Evolutionary conservation across 176 grass and related monocot genomes (phyloP).

Genomic region (Dactylis glomerata): DNA sequence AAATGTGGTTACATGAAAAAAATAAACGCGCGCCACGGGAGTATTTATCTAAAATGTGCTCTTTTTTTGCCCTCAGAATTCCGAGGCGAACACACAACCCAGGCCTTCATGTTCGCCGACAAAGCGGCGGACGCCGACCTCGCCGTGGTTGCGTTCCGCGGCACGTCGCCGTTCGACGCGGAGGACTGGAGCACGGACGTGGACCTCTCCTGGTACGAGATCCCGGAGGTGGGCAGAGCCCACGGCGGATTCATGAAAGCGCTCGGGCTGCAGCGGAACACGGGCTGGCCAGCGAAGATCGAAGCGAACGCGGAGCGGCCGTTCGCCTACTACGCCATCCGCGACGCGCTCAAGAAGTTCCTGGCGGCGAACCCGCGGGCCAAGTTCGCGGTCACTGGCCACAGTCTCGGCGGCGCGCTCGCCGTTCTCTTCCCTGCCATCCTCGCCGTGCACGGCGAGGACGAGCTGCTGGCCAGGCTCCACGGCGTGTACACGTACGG

Average conservation of each 20-base stretch:
- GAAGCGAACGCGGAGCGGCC: neutral
- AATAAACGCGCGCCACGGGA: neutral
- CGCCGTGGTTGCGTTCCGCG: slow-evolving; percentile 57
- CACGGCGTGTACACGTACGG: slow-evolving; percentile 77
- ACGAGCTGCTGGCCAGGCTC: slow-evolving; percentile 29
- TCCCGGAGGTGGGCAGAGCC: slow-evolving; percentile 45
- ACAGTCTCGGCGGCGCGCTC: slow-evolving; percentile 81
- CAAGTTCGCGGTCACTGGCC: slow-evolving; percentile 56
- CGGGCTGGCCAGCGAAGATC: slow-evolving; percentile 30
- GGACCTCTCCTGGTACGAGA: slow-evolving; percentile 71
- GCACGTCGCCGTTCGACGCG: slow-evolving; percentile 64
- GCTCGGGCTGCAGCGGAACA: slow-evolving; percentile 44
- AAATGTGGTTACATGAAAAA: neutral
- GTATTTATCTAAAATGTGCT: neutral
- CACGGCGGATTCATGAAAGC: slow-evolving; percentile 78
- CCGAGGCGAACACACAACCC: slow-evolving; percentile 47
- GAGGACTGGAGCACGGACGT: slow-evolving; percentile 76
- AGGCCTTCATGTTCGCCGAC: slow-evolving; percentile 73
- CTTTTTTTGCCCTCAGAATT: slow-evolving; percentile 27
- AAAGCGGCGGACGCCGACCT: slow-evolving; percentile 51
- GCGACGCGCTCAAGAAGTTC: slow-evolving; percentile 38
- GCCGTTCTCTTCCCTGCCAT: slow-evolving; percentile 67
- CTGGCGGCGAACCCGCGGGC: slow-evolving; percentile 43
- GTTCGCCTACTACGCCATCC: slow-evolving; percentile 74
- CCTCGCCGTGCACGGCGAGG: slow-evolving; percentile 45